These are phyloP conservation scores for Tagetes patula DNA, from an alignment of 129 eudicot genomes.

Conservation along the genomic window DNA sequence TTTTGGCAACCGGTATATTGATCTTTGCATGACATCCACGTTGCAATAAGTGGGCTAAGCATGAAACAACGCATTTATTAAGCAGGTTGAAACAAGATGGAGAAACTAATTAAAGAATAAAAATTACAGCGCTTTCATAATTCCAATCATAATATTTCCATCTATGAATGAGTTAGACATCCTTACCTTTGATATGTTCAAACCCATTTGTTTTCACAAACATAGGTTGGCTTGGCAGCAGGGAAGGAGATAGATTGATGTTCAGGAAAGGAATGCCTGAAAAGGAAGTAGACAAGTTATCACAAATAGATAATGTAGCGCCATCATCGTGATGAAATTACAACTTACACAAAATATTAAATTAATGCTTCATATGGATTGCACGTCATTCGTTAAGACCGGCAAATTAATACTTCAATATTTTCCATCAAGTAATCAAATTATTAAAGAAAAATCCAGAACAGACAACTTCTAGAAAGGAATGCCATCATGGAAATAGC, in stretches of 20 bases:
- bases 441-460: not conserved
- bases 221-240: constrained; percentile 44
- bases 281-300: constrained; percentile 12
- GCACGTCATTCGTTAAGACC: not conserved
- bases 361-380: constrained; percentile 9
- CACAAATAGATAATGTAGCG: constrained; percentile 17
- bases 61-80: not conserved
- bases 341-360: not conserved
- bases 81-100: constrained; percentile 7
- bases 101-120: not conserved
- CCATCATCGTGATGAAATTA: constrained; percentile 11
- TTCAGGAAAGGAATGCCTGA: constrained; percentile 52
- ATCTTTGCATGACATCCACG: constrained; percentile 8
- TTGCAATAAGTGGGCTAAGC: constrained; percentile 9
- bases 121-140: not conserved
- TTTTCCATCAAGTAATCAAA: constrained; percentile 8
- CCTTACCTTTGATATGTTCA: constrained; percentile 45
- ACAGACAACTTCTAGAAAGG: not conserved
- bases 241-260: constrained; percentile 64
- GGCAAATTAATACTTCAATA: constrained; percentile 2
- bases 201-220: constrained; percentile 39
- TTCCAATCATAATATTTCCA: constrained; percentile 10
- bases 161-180: not conserved
- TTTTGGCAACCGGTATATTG: not conserved
- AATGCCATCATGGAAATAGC: not conserved